Evolutionary conservation across 176 grass and related monocot species (phyloP), one percentile per base, ranked within the genome.

Genomic region (Phoenix roebelenii): DNA sequence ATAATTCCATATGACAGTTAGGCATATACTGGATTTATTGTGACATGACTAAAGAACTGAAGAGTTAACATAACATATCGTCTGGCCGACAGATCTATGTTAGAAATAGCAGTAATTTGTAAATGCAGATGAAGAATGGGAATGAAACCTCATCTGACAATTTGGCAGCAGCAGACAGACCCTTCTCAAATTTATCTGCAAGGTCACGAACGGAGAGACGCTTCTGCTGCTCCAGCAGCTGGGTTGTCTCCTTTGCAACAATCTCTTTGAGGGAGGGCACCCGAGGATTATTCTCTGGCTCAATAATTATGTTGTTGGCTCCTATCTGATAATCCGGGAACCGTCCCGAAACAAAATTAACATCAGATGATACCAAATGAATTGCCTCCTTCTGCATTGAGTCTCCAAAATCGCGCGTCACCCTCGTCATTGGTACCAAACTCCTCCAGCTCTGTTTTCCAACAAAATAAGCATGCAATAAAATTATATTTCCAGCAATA

Each of bases 121-220:
- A 12, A 44, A 44, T 44, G 35, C 35, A 10, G 3, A 44, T 10
- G 20, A 64, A 2, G 4, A 70, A 53, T 55, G 14, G 23, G 56
- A 48, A 54, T 15, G 16, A 69, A 56, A 94, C 89, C 89, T 94
- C 84, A 63, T 88, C 82, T 30, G 89, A 85, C 28, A 94, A 75
- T 68, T 77, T 69, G 23, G 84, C 82, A 60, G 89, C 89, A 52
- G 84, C 82, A 20, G 63, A 76, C 25, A 94, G 80, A 63, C 89
- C 89, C 81, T 88, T 94, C 74, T 94, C 89, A 76, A 94, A 94
- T 57, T 94, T 94, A 77, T 81, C 81, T 15, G 84, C 77, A 51
- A 94, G 84, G 49, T 94, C 89, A 63, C 89, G 84, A 23, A 94
- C 89, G 58, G 89, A 94, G 58, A 85, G 74, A 5, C 89, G 84